Conservation (phyloP, 306 rosid genomes). For the Vigna unguiculata region DNA sequence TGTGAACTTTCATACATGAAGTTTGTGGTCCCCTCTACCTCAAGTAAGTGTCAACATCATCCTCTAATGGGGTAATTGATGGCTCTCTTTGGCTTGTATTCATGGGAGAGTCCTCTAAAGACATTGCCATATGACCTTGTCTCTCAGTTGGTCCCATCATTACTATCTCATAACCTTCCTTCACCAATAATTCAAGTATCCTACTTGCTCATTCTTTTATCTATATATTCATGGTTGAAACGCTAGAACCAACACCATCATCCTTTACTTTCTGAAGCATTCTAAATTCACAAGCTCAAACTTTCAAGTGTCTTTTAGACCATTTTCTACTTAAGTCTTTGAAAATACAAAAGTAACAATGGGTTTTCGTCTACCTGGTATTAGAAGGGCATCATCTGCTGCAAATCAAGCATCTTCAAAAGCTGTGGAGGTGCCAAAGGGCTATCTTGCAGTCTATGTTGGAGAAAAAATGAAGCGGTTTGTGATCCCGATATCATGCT, state of each 20-base stretch:
- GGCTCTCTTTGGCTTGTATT: background rate
- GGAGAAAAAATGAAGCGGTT: conserved; percentile 59
- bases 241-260: conserved; percentile 29
- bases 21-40: background rate
- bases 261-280: conserved; percentile 16
- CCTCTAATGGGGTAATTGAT: background rate
- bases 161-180: background rate
- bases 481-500: conserved; percentile 53
- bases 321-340: background rate
- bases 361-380: conserved; percentile 48
- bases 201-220: conserved; percentile 20
- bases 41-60: background rate
- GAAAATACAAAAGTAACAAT: conserved; percentile 17
- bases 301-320: conserved; percentile 6
- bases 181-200: conserved; percentile 20
- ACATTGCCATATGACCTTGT: conserved; percentile 44
- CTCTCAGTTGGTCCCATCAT: background rate
- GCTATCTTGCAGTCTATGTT: conserved; percentile 55
- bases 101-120: background rate
- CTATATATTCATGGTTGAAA: conserved; percentile 40
- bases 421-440: conserved; percentile 52
- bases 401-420: conserved; percentile 40
- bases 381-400: conserved; percentile 24
- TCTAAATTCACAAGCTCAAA: background rate
- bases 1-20: background rate